Evolutionary conservation across 306 rosid species (phyloP).

Genomic region (Canavalia gladiata): DNA sequence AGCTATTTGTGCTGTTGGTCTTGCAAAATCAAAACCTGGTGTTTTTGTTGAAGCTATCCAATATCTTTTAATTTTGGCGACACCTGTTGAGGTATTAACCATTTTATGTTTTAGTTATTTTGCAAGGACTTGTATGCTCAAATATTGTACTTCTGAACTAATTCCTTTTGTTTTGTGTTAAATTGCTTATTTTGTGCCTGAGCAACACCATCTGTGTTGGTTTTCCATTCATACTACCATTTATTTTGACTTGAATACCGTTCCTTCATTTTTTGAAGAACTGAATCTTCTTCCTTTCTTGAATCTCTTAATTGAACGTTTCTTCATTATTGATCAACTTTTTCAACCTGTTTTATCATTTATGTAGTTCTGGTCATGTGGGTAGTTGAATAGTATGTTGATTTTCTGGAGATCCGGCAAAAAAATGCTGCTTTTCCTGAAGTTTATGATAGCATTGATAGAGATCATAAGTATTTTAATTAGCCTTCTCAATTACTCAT

Average conservation of each 20-base stretch:
- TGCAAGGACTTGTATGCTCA: slow-evolving; percentile 31
- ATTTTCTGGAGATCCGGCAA: not conserved
- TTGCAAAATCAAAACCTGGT: slow-evolving; percentile 86
- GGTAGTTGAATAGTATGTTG: slow-evolving; percentile 24
- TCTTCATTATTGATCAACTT: not conserved
- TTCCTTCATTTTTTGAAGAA: slow-evolving; percentile 3
- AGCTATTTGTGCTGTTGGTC: slow-evolving; percentile 98
- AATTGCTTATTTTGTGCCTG: slow-evolving; percentile 37
- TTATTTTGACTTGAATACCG: slow-evolving; percentile 11
- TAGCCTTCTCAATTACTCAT: slow-evolving; percentile 11
- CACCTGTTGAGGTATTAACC: slow-evolving; percentile 85
- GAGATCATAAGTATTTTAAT: slow-evolving; percentile 12
- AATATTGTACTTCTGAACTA: slow-evolving; percentile 20
- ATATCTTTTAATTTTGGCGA: slow-evolving; percentile 85
- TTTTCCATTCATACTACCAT: slow-evolving; percentile 18
- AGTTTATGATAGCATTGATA: slow-evolving; percentile 14
- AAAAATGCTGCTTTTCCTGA: slow-evolving; percentile 12
- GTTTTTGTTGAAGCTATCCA: slow-evolving; percentile 97
- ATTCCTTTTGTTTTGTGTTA: slow-evolving; percentile 1
- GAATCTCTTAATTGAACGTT: not conserved
- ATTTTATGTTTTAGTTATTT: slow-evolving; percentile 34
- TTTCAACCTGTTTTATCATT: slow-evolving; percentile 8
- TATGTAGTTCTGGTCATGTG: slow-evolving; percentile 2
- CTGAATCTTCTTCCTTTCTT: not conserved
- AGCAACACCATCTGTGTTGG: slow-evolving; percentile 33